phyloP scores from a whole-genome alignment of 1,284 basidiomycete species.

The Phylloporus gajari region DNA sequence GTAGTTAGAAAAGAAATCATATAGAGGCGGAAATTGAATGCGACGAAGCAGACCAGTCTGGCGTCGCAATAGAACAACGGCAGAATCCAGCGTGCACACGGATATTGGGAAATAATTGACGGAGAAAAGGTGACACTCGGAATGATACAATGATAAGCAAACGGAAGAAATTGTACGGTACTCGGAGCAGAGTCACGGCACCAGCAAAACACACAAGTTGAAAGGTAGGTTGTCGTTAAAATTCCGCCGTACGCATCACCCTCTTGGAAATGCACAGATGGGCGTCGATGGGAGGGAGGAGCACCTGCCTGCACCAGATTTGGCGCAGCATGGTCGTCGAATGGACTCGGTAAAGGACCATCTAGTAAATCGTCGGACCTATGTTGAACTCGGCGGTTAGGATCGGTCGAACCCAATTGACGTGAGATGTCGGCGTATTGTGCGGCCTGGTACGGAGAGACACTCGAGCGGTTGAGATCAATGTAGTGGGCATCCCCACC shows the following conservation, averaged over 20 bases:
- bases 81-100: slow-evolving; percentile 35
- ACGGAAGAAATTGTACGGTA: slow-evolving; percentile 31
- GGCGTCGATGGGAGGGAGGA: slow-evolving; percentile 41
- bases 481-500: slow-evolving; percentile 59
- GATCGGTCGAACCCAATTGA: slow-evolving; percentile 58
- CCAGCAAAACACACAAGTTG: slow-evolving; percentile 18
- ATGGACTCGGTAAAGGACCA: slow-evolving; percentile 42
- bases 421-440: slow-evolving; percentile 78
- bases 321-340: slow-evolving; percentile 35
- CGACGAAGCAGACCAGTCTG: slow-evolving; percentile 43
- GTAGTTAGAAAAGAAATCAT: slow-evolving; percentile 1
- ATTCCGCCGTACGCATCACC: slow-evolving; percentile 76
- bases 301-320: not conserved
- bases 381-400: slow-evolving; percentile 43
- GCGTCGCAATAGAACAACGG: slow-evolving; percentile 34
- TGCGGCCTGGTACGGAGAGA: slow-evolving; percentile 75
- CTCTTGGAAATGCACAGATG: slow-evolving; percentile 64
- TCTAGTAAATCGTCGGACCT: slow-evolving; percentile 30
- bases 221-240: slow-evolving; percentile 42
- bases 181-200: slow-evolving; percentile 17
- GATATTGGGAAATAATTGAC: slow-evolving; percentile 3
- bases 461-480: slow-evolving; percentile 71
- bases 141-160: slow-evolving; percentile 40
- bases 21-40: not conserved
- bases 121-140: slow-evolving; percentile 5